Base-by-base conservation (phyloP, 768 basidiomycete genomes). In the Lactarius quietus region DNA sequence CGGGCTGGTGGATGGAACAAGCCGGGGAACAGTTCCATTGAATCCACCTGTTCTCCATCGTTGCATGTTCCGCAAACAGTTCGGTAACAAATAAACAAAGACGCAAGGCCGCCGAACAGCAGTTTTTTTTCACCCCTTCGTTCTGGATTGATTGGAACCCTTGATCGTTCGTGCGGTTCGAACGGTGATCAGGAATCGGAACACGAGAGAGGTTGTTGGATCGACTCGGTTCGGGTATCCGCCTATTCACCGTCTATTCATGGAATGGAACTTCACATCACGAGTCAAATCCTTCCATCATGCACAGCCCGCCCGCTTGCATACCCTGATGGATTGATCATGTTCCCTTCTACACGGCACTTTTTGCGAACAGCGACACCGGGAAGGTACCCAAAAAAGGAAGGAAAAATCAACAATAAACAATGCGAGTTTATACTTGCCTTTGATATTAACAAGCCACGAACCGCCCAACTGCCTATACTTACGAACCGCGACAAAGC, bases 351-450 rank as follows among this genome's bases (percentile, higher is more conserved):
- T 23, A 12, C 45, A 48, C n/a, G 43, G 45, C 4, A 23, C 3
- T 31, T 31, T 53, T 54, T 31, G 3, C 15, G 3, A 29, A 0
- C 28, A 28, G 4, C 23, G 3, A 4, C 20, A 35, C n/a, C 23
- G 8, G 31, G 26, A 53, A 28, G 1, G 33, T 58, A 17, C 56
- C 65, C 60, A 35, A 58, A 53, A 33, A 20, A 14, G 57, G 45
- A 23, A 61, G 31, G n/a, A 29, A 15, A 45, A 31, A 35, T 35
- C n/a, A 31, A 61, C 48, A 58, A 62, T 43, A 66, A 62, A 58
- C 57, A 54, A 62, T 52, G 10, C 43, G 48, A 52, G 59, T 62
- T 56, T 62, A 66, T 66, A 66, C 65, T 66, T 66, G 65, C 65
- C 65, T 66, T 66, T 26, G 43, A 26, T 31, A 66, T 57, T 35